Conservation (phyloP, 305 asterid genomes). For the Ruellia speciosa region DNA sequence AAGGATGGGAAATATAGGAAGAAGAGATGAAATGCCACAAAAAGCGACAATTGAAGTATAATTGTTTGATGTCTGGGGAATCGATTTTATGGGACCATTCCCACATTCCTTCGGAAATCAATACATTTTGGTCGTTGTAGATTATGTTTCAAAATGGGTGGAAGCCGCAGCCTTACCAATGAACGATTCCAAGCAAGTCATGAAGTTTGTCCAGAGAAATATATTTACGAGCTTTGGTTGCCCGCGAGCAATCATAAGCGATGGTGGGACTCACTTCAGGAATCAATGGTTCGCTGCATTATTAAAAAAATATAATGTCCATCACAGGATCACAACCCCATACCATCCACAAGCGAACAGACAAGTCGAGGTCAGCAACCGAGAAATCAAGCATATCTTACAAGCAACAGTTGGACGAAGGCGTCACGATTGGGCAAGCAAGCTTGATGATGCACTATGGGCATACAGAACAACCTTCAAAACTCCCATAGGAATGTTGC, state of each 20-base stretch:
- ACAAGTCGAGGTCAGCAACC: not conserved
- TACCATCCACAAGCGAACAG: not conserved
- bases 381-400: not conserved
- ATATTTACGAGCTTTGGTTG: too few species aligned
- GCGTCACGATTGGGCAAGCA: not conserved
- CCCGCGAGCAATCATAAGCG: too few species aligned
- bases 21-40: not conserved
- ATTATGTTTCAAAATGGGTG: too few species aligned
- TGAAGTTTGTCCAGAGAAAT: too few species aligned
- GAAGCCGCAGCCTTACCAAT: too few species aligned
- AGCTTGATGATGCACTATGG: not conserved
- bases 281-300: not conserved
- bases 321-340: too few species aligned
- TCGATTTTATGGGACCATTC: slow-evolving; percentile 6
- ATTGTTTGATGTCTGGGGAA: slow-evolving; percentile 6
- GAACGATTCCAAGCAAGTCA: too few species aligned
- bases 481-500: not conserved
- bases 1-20: not conserved
- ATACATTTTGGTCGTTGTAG: too few species aligned
- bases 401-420: not conserved
- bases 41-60: not conserved
- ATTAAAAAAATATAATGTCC: not conserved
- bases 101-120: not conserved
- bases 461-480: not conserved
- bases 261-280: not conserved